Percentiles rank a stretch among this genome's conserved stretches.
phyloP scores from a whole-genome alignment of 2,329 filamentous ascomycete species.

The Didymella pomorum region DNA sequence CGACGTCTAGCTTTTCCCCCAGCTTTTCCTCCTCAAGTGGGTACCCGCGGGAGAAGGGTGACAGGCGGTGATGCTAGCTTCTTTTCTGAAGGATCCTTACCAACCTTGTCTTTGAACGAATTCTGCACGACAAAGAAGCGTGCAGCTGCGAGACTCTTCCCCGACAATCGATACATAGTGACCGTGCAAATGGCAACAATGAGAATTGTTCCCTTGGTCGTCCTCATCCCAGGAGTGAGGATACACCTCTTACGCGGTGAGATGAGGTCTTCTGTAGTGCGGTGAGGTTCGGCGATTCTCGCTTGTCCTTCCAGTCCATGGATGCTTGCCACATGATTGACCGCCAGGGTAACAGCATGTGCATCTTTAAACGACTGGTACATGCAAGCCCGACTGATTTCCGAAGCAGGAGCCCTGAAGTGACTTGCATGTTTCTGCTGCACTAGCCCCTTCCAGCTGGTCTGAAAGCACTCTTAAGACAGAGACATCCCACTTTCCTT shows the following conservation, averaged over 20 bases:
- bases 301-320: slow-evolving; percentile 17
- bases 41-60: slow-evolving; percentile 18
- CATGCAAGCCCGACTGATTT: slow-evolving; percentile 21
- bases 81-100: slow-evolving; percentile 9
- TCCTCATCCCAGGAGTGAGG: slow-evolving; percentile 6
- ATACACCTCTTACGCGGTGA: slow-evolving; percentile 12
- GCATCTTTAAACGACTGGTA: slow-evolving; percentile 13
- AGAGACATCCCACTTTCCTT: slow-evolving; percentile 17
- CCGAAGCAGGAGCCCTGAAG: slow-evolving; percentile 8
- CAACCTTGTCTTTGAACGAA: slow-evolving; percentile 1
- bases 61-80: slow-evolving; percentile 23
- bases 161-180: neutral
- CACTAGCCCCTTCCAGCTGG: slow-evolving; percentile 12
- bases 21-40: slow-evolving; percentile 24
- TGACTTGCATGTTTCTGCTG: slow-evolving; percentile 21
- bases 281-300: slow-evolving; percentile 22
- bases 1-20: slow-evolving; percentile 21
- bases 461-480: slow-evolving; percentile 14
- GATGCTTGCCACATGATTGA: slow-evolving; percentile 22
- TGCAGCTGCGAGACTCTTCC: neutral
- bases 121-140: neutral
- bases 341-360: slow-evolving; percentile 20
- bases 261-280: slow-evolving; percentile 15
- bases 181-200: neutral
- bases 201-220: neutral